Evolutionary conservation across 345 rosid species (phyloP), one percentile per base, ranked within the genome.

Genomic region (Bruguiera gymnorhiza): DNA sequence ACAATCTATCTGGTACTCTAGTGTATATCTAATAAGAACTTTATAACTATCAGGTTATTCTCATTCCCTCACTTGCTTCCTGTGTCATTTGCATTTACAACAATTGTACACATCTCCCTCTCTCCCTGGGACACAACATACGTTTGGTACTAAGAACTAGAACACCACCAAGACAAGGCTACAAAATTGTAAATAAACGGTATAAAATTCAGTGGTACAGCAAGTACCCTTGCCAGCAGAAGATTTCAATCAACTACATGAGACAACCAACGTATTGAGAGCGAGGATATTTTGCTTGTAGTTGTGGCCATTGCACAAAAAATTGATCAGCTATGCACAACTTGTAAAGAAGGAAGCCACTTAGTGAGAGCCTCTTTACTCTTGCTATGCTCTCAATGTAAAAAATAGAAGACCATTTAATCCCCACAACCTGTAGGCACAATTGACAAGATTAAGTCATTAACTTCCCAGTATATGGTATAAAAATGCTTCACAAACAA

Each of bases 351-450:
- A 92, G 82, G 76, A 90, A 78, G 34, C 97, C 98, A 78, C 97
- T 95, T 71, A 92, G 74, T 8, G 99, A 95, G 27, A 95, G 92
- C 83, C 83, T 87, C 59, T 66, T 85, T 36, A 90, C 99, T 83
- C 98, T 88, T 59, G 97, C 98, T 71, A 92, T 89, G 76, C 98
- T 92, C 86, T 95, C 99, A 43, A 87, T 84, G 26, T 95, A 95
- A 73, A 88, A 90, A 43, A 88, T 71, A 8, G 88, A 85, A 39
- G 98, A 90, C 97, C 96, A 89, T 74, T 89, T 85, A 65, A 95
- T 84, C 53, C 98, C 97, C 57, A 83, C 9, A n/a, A 90, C 87
- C 99, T 92, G 79, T 64, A 75, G 61, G 70, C 48, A 82, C 67
- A 46, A 30, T 43, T 43, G 50, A 43, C 50, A 13, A 13, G 50